These are phyloP conservation scores for Hapsidospora chrysogenum DNA, from an alignment of 495 filamentous ascomycete genomes.

Conservation along the genomic window DNA sequence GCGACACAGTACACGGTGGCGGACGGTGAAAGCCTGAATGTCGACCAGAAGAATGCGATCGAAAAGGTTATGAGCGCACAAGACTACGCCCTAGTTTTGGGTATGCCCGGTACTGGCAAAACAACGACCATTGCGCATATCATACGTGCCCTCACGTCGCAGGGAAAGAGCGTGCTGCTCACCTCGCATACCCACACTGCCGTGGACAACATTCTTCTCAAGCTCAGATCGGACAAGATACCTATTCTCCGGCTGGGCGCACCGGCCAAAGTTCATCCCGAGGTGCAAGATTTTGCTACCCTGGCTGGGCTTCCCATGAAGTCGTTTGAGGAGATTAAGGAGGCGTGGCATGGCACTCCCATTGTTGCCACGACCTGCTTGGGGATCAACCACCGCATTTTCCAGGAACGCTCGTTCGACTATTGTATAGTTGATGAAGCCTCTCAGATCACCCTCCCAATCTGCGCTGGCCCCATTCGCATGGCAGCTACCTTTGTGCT, in stretches of 20 bases:
- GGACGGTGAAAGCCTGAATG: slow-evolving; percentile 49
- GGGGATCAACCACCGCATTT: slow-evolving; percentile 74
- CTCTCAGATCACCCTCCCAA: slow-evolving; percentile 89
- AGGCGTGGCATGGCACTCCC: slow-evolving; percentile 63
- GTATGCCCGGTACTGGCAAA: slow-evolving; percentile 97
- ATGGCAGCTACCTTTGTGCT: slow-evolving; percentile 89
- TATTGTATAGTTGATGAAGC: slow-evolving; percentile 98
- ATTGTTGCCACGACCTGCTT: slow-evolving; percentile 92
- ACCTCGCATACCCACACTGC: slow-evolving; percentile 95
- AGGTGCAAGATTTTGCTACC: slow-evolving; percentile 68
- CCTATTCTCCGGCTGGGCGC: slow-evolving; percentile 72
- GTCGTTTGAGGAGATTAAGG: slow-evolving; percentile 67
- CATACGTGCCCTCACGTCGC: slow-evolving; percentile 73
- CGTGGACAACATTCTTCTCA: slow-evolving; percentile 92
- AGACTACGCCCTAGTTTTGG: slow-evolving; percentile 87
- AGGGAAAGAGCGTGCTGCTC: slow-evolving; percentile 81
- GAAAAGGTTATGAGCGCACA: slow-evolving; percentile 87
- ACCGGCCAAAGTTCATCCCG: slow-evolving; percentile 66
- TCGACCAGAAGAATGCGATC: slow-evolving; percentile 73
- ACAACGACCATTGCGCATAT: slow-evolving; percentile 97
- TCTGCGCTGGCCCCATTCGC: slow-evolving; percentile 82
- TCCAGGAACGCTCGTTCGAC: slow-evolving; percentile 80
- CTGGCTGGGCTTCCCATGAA: slow-evolving; percentile 52
- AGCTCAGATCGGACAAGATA: slow-evolving; percentile 64
- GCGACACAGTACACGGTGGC: slow-evolving; percentile 40